Percentiles rank a stretch among this genome's conserved stretches.
These are phyloP conservation scores for Plantago coronopus DNA, from an alignment of 305 asterid species.

Conservation along the genomic window DNA sequence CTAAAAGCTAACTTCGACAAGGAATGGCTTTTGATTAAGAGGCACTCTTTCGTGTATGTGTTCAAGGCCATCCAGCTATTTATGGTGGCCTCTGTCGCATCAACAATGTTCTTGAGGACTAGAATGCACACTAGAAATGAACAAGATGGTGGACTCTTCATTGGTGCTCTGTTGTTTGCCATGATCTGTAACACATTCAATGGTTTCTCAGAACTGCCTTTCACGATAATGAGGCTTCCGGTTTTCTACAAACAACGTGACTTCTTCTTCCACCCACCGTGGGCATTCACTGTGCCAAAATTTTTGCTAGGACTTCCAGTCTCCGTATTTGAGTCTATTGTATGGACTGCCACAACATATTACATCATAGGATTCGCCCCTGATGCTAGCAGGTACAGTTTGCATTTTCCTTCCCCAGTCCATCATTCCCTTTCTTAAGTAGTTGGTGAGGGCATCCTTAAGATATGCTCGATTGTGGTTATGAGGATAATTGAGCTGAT, in stretches of 20 bases:
- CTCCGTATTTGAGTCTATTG: conserved; percentile 44
- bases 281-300: conserved; percentile 70
- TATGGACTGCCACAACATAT: conserved; percentile 66
- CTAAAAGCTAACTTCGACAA: conserved; percentile 30
- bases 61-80: conserved; percentile 50
- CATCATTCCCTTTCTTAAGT: not conserved
- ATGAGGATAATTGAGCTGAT: not conserved
- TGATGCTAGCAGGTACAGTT: conserved; percentile 47
- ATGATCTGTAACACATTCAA: conserved; percentile 46
- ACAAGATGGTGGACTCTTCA: conserved; percentile 43
- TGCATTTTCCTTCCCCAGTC: not conserved
- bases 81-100: conserved; percentile 30
- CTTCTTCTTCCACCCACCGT: conserved; percentile 61
- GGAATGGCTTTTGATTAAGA: conserved; percentile 57
- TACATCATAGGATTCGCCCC: conserved; percentile 75
- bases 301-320: conserved; percentile 74
- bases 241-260: conserved; percentile 81
- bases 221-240: conserved; percentile 67
- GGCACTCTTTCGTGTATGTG: conserved; percentile 52
- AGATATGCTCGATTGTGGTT: not conserved
- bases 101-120: conserved; percentile 58
- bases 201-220: conserved; percentile 54
- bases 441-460: not conserved
- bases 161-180: conserved; percentile 47
- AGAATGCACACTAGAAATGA: conserved; percentile 35